Percentiles rank a stretch among this genome's conserved stretches.
Evolutionary conservation across 2,329 filamentous ascomycete genomes (phyloP).

Genomic region (Fusarium mangiferae): DNA sequence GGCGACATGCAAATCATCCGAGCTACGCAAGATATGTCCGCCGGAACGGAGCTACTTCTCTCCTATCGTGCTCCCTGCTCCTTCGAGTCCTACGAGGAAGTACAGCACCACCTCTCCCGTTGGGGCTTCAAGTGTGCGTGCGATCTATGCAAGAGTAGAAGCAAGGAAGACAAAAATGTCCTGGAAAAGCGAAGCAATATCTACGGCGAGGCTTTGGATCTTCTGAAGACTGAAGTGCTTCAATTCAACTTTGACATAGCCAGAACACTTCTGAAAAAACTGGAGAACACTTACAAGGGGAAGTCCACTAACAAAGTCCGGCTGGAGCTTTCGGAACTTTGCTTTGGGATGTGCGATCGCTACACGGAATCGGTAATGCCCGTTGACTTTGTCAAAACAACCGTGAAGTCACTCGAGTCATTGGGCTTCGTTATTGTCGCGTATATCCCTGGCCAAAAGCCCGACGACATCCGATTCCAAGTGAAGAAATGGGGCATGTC

Average conservation of each 20-base stretch:
- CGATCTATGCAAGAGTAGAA: slow-evolving; percentile 48
- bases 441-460: neutral
- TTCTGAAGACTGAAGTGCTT: neutral
- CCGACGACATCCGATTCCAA: neutral
- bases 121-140: slow-evolving; percentile 59
- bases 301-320: neutral
- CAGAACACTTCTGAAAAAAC: slow-evolving; percentile 24
- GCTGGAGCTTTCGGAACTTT: slow-evolving; percentile 1
- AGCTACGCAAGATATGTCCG: slow-evolving; percentile 54
- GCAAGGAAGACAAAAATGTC: slow-evolving; percentile 20
- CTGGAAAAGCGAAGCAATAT: slow-evolving; percentile 32
- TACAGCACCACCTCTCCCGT: slow-evolving; percentile 42
- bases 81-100: slow-evolving; percentile 41
- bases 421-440: slow-evolving; percentile 3
- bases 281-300: slow-evolving; percentile 38
- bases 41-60: slow-evolving; percentile 58
- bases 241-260: slow-evolving; percentile 5
- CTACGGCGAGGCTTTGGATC: slow-evolving; percentile 1
- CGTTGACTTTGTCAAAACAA: neutral
- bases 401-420: slow-evolving; percentile 3
- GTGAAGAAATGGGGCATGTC: slow-evolving; percentile 5
- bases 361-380: neutral
- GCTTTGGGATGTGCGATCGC: neutral
- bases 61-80: slow-evolving; percentile 48
- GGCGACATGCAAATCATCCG: slow-evolving; percentile 65